A percentile compares a stretch with the other conserved stretches of the same genome.
These are phyloP conservation scores for Trichoderma pleuroti DNA, from an alignment of 2,329 filamentous ascomycete genomes.

Conservation along the genomic window DNA sequence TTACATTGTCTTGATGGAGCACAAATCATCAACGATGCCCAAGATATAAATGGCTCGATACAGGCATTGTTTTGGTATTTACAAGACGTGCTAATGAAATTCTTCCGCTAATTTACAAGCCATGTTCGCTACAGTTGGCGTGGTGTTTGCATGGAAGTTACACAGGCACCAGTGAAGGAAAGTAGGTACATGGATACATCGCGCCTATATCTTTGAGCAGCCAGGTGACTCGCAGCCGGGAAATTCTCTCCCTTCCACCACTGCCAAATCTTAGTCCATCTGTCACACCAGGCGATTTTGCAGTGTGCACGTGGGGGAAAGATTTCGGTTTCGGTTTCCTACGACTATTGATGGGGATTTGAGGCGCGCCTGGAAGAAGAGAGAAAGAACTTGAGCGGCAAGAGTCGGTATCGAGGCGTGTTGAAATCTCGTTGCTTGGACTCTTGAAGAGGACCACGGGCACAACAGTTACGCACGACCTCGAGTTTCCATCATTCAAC, in stretches of 20 bases:
- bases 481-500: not conserved
- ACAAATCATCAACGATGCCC: not conserved
- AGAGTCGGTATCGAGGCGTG: not conserved
- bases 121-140: not conserved
- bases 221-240: conserved; percentile 22
- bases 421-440: not conserved
- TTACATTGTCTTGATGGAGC: not conserved
- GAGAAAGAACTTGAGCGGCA: not conserved
- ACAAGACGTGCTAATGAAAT: not conserved
- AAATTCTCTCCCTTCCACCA: conserved; percentile 18
- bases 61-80: not conserved
- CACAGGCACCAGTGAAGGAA: not conserved
- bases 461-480: not conserved
- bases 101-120: not conserved
- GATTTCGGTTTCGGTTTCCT: not conserved
- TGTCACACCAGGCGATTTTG: not conserved
- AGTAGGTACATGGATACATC: conserved; percentile 16
- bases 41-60: not conserved
- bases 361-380: not conserved
- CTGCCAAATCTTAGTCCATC: not conserved
- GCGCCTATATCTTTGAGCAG: conserved; percentile 21
- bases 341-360: not conserved
- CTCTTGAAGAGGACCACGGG: not conserved
- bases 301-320: not conserved
- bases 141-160: not conserved